Evolutionary conservation across 2,329 filamentous ascomycete genomes (phyloP), one percentile per base, ranked within the genome.

Genomic region (Paraphoma chrysanthemicola): DNA sequence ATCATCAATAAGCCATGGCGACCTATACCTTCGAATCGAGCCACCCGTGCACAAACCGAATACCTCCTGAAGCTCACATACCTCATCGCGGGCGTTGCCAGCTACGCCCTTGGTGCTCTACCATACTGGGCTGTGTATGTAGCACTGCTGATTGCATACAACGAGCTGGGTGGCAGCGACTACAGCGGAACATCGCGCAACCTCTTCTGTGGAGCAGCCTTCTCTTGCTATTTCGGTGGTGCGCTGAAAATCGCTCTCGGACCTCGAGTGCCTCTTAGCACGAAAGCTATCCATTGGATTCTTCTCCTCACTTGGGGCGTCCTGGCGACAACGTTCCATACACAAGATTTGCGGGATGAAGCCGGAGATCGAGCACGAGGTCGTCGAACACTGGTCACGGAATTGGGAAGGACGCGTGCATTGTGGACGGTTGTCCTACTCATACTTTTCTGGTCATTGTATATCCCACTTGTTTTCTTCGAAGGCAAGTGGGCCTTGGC

Each of bases 341-440:
- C 74, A 1, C 76, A 79, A 45, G 78, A 80, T 48, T 60, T 79
- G 14, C 69, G 76, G 6, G 78, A 80, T 44, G 70, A 63, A 39
- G 55, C 48, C 6, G 65, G 65, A 16, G 62, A 66, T 28, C 50
- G 42, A 88, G 82, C 93, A 92, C 53, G 90, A 92, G 57, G 91
- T 90, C 18, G 91, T 92, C 55, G 90, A 92, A 70, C 91, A 86
- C 86, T 93, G 91, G 80, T 91, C 88, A 85, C 93, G 89, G 81
- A 93, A 90, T 79, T 93, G 92, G 62, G 63, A 4, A 57, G 62
- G 2, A 53, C 47, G 41, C 31, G 9, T 1, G 53, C 58, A 2
- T 44, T 63, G 17, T 56, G 57, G 51, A 55, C 54, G 14, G 58
- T 63, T n/a, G 49, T 58, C 43, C 12, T 49, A 4, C 38, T 43